Evolutionary conservation across 371 early-diverging fungal species (phyloP).

Genomic region (Mortierella sp.): DNA sequence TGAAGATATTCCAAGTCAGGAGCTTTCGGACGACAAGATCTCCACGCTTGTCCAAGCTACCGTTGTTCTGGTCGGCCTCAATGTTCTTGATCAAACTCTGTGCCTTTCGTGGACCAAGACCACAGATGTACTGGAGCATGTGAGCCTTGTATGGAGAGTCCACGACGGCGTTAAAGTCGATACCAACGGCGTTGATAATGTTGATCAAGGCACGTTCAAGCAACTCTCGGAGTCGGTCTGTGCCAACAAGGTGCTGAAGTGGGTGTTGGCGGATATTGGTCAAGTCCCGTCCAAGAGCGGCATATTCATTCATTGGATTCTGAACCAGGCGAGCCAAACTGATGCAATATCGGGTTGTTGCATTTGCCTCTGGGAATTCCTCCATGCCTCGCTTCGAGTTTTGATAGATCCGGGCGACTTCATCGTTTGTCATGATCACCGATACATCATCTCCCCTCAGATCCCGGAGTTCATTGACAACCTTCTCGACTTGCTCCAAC

Average conservation of each 20-base stretch:
- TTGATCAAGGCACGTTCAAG: conserved; percentile 92
- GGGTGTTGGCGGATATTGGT: conserved; percentile 78
- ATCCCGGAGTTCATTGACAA: conserved; percentile 65
- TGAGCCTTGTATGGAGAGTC: conserved; percentile 74
- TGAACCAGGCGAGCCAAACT: conserved; percentile 87
- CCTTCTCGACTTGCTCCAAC: conserved; percentile 70
- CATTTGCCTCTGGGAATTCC: conserved; percentile 76
- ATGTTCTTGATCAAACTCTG: conserved; percentile 70
- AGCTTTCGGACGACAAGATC: conserved; percentile 78
- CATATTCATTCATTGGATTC: conserved; percentile 88
- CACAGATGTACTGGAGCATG: conserved; percentile 90
- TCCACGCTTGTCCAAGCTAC: conserved; percentile 63
- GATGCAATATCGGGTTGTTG: conserved; percentile 88
- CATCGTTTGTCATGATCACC: conserved; percentile 84
- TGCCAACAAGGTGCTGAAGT: conserved; percentile 73
- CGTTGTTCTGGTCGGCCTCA: conserved; percentile 54
- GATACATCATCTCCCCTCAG: conserved; percentile 55
- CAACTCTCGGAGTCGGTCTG: conserved; percentile 68
- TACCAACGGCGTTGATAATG: conserved; percentile 86
- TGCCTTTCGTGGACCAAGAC: conserved; percentile 96
- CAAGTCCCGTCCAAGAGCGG: conserved; percentile 81
- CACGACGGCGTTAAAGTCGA: conserved; percentile 87
- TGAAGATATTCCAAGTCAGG: conserved; percentile 81
- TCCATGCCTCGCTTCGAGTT: conserved; percentile 76
- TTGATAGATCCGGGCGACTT: conserved; percentile 87